Evolutionary conservation across 495 filamentous ascomycete species (phyloP).

Genomic region (Penicillium fimorum): DNA sequence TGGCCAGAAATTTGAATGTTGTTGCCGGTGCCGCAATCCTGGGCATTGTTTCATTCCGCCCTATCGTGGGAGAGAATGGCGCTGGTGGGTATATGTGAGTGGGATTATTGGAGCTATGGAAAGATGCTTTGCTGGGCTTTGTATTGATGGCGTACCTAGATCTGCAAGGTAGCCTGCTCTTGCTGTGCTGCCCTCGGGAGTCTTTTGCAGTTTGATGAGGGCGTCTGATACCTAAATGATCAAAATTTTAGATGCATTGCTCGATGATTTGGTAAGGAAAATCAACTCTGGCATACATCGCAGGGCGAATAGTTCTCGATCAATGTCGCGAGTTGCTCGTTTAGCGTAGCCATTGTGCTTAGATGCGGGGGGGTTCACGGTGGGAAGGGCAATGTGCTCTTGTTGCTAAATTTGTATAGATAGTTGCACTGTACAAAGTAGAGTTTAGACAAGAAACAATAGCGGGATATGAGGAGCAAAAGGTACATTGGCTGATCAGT

Average conservation of each 20-base stretch:
- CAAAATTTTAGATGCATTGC: neutral
- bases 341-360: constrained; percentile 30
- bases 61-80: constrained; percentile 36
- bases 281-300: constrained; percentile 38
- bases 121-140: neutral
- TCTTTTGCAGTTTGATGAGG: constrained; percentile 57
- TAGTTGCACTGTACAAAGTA: neutral
- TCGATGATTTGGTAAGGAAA: neutral
- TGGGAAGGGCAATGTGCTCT: neutral
- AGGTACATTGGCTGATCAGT: constrained; percentile 1
- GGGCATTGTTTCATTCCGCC: constrained; percentile 28
- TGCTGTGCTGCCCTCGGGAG: constrained; percentile 30
- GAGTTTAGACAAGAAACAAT: neutral
- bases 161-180: constrained; percentile 62
- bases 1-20: constrained; percentile 63
- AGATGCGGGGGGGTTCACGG: neutral
- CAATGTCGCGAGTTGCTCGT: constrained; percentile 36
- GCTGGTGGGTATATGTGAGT: constrained; percentile 16
- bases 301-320: constrained; percentile 46
- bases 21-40: constrained; percentile 58
- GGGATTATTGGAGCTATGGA: neutral
- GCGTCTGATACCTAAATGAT: constrained; percentile 57
- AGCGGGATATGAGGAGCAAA: neutral
- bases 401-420: neutral
- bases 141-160: constrained; percentile 41